Evolutionary conservation across 805 yeast species (phyloP), one percentile per base, ranked within the genome.

Genomic region (Candida ipomoeae): DNA sequence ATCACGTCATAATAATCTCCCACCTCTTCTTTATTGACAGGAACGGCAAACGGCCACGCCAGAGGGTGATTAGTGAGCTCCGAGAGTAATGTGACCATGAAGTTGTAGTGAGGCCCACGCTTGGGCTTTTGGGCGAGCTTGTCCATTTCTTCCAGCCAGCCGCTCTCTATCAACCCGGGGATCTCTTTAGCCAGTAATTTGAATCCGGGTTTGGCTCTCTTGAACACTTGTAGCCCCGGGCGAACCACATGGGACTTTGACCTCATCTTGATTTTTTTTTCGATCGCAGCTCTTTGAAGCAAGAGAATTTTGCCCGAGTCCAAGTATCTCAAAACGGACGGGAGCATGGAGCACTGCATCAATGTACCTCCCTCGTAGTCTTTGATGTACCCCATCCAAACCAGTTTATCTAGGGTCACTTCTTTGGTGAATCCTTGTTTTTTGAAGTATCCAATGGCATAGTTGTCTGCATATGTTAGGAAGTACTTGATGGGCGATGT

Each of bases 131-230:
- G 92, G 0, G 98, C 98, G 52, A 94, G 72, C 59, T 89, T 92
- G 66, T 94, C 99, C 96, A 94, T 91, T 66, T 92, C 99, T 35
- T 92, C 94, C 32, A 96, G 88, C 99, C 99, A 94, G 0, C 99
- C 99, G 3, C 95, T 87, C 65, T 91, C 98, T 56, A 80, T 77
- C 45, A 94, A 74, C 0, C 99, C 99, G 0, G 99, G 98, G 18
- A 94, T 89, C 40, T 71, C 75, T 14, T 74, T 73, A 73, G 84
- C 73, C 51, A 43, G 50, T 29, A 58, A 48, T 44, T 50, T 56
- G 52, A 56, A 56, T 13, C 55, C 60, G 2, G 55, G 53, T 23
- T 48, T 46, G 5, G 98, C 96, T 61, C 89, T 90, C 54, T 78
- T 77, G 70, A 94, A 94, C 21, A 78, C 80, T 52, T 81, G 80